Conservation (phyloP, 2,329 filamentous ascomycete species). For the Claviceps spartinae region DNA sequence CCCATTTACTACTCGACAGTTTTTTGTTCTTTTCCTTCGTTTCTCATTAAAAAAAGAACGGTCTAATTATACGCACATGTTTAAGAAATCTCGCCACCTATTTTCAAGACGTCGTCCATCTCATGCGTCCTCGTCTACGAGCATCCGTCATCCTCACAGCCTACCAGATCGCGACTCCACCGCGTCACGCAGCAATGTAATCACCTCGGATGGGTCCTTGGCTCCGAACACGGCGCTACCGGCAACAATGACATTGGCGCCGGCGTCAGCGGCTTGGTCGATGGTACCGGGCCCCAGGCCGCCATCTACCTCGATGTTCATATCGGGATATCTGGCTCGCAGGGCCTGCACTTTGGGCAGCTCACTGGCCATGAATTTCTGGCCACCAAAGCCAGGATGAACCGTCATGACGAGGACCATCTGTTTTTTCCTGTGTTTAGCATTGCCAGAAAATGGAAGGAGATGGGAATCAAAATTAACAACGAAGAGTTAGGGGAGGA, state of each 20-base stretch:
- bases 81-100: no score
- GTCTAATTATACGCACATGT: no score
- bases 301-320: slow-evolving; percentile 97
- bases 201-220: slow-evolving; percentile 75
- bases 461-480: not conserved
- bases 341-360: slow-evolving; percentile 85
- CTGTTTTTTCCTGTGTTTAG: slow-evolving; percentile 29
- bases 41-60: not conserved
- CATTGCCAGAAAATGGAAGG: not conserved
- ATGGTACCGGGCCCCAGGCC: slow-evolving; percentile 81
- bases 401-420: slow-evolving; percentile 99
- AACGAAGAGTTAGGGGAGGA: not conserved
- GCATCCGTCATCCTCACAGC: slow-evolving; percentile 14
- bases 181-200: slow-evolving; percentile 62
- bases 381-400: slow-evolving; percentile 90
- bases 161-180: slow-evolving; percentile 49
- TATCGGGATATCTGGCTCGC: slow-evolving; percentile 69
- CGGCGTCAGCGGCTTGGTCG: slow-evolving; percentile 84
- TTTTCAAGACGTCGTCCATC: no score
- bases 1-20: no score
- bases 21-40: not conserved
- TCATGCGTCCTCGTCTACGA: not conserved
- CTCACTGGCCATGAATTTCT: slow-evolving; percentile 96
- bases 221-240: slow-evolving; percentile 94
- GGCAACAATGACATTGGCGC: slow-evolving; percentile 95